Evolutionary conservation across 2,329 filamentous ascomycete genomes (phyloP), one percentile per base, ranked within the genome.

Genomic region (Paecilomyces dactylethromorphus): DNA sequence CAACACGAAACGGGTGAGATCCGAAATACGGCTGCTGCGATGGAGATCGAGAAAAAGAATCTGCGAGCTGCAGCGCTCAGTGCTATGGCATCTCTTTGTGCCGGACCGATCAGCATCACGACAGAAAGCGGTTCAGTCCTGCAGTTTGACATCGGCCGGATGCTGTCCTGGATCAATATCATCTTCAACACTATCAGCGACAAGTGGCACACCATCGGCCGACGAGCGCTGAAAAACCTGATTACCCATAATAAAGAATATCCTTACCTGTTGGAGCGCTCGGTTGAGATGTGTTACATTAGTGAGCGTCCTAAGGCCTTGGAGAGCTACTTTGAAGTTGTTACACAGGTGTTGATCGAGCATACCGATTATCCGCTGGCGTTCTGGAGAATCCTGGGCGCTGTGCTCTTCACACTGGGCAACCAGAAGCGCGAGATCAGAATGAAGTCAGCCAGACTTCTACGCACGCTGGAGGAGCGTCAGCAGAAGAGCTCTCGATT

Each of bases 21-120:
- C 64, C 87, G 88, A 3, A 91, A 87, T 22, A 83, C 90, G 45
- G 93, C 90, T 22, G 92, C 92, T 26, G 90, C 92, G 1, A 94
- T 96, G 83, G 94, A 97, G 71, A 97, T 97, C 64, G 93, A 99
- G 75, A 97, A 96, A 78, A 87, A 90, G 62, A 95, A 96, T 69
- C 82, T 99, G 39, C 85, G 91, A 59, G 94, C 89, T 22, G 92
- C 94, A 31, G 93, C 94, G 1, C 80, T 99, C 51, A 96, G 92
- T 72, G 89, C 95, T 26, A 97, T 99, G 94, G 92, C 94, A 51
- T 87, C 92, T 2, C 82, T 99, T 5, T 99, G 94, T 71, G 92
- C 80, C 53, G 85, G 85, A 0, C 91, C 93, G 3, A 87, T 97
- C 59, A 92, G 87, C 63, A 88, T 96, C 63, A 92, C 87, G 0